Percentiles rank a stretch among this genome's conserved stretches.
Conservation (phyloP, 31 red algal species). For the Endocladia muricata region DNA sequence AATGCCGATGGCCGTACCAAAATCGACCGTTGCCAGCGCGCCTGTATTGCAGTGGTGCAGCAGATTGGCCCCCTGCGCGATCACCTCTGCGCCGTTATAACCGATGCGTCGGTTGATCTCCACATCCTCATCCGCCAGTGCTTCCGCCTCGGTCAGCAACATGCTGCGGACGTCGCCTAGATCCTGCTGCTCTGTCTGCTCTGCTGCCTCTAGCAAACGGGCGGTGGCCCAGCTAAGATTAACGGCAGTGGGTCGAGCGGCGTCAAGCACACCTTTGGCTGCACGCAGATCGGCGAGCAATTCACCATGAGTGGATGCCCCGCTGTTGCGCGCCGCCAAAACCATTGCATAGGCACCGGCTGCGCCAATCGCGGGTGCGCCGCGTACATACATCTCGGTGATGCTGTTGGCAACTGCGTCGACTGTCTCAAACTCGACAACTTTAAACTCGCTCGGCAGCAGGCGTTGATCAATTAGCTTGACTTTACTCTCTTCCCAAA, state of each 20-base stretch:
- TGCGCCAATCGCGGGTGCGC: conserved; percentile 63
- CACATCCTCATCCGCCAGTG: conserved; percentile 26
- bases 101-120: conserved; percentile 25
- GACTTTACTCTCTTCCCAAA: too few relatives aligned
- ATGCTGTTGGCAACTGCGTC: conserved; percentile 44
- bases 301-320: too few relatives aligned
- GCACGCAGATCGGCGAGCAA: too few relatives aligned
- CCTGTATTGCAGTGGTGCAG: conserved; percentile 72
- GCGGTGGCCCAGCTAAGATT: conserved; percentile 69
- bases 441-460: conserved; percentile 14
- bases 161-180: not conserved
- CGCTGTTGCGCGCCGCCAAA: not conserved
- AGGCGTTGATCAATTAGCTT: conserved; percentile 53
- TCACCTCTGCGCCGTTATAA: conserved; percentile 6
- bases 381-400: conserved; percentile 61
- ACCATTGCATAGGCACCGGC: conserved; percentile 56
- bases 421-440: not conserved
- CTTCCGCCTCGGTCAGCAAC: conserved; percentile 12
- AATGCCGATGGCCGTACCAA: conserved; percentile 53
- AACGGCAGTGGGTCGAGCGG: conserved; percentile 60
- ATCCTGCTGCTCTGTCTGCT: not conserved
- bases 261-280: conserved; percentile 1
- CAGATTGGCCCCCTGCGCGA: conserved; percentile 1
- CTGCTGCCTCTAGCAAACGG: conserved; percentile 15
- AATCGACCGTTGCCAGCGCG: conserved; percentile 54